Percentiles rank a stretch among this genome's conserved stretches.
Evolutionary conservation across 805 yeast genomes (phyloP).

Genomic region (Wickerhamomyces chaumierensis): DNA sequence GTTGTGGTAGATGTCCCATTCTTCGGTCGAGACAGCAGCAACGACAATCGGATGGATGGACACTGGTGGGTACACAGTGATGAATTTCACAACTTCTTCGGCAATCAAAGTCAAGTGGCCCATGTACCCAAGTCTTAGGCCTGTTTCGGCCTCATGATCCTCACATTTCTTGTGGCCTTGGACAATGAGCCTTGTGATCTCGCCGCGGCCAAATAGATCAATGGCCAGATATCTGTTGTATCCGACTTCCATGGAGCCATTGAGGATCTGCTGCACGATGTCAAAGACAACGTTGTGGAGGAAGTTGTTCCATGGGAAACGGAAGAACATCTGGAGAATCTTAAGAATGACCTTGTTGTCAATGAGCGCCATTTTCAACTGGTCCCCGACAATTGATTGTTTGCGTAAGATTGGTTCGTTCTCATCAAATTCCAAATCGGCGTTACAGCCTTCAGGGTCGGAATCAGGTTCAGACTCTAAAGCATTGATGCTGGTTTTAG

Average conservation of each 20-base stretch:
- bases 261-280: slow-evolving; percentile 86
- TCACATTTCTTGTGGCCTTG: slow-evolving; percentile 52
- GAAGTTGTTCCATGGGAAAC: slow-evolving; percentile 94
- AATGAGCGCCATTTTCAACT: slow-evolving; percentile 67
- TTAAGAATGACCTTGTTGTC: slow-evolving; percentile 62
- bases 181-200: slow-evolving; percentile 45
- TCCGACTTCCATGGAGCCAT: slow-evolving; percentile 77
- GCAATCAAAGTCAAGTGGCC: slow-evolving; percentile 93
- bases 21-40: slow-evolving; percentile 28
- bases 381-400: slow-evolving; percentile 76
- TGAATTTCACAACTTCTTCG: slow-evolving; percentile 90
- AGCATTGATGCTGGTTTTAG: slow-evolving; percentile 2
- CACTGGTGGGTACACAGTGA: slow-evolving; percentile 19
- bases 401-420: slow-evolving; percentile 32
- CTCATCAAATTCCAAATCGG: slow-evolving; percentile 24
- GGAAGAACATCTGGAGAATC: slow-evolving; percentile 65
- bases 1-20: slow-evolving; percentile 77
- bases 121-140: slow-evolving; percentile 82
- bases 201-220: slow-evolving; percentile 59
- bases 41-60: slow-evolving; percentile 22
- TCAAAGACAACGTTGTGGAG: slow-evolving; percentile 96
- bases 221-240: slow-evolving; percentile 68
- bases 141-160: slow-evolving; percentile 44
- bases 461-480: slow-evolving; percentile 19
- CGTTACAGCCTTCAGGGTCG: slow-evolving; percentile 12